A percentile compares a stretch with the other conserved stretches of the same genome.
phyloP scores from a whole-genome alignment of 2,329 filamentous ascomycete genomes.

The Madurella mycetomatis region DNA sequence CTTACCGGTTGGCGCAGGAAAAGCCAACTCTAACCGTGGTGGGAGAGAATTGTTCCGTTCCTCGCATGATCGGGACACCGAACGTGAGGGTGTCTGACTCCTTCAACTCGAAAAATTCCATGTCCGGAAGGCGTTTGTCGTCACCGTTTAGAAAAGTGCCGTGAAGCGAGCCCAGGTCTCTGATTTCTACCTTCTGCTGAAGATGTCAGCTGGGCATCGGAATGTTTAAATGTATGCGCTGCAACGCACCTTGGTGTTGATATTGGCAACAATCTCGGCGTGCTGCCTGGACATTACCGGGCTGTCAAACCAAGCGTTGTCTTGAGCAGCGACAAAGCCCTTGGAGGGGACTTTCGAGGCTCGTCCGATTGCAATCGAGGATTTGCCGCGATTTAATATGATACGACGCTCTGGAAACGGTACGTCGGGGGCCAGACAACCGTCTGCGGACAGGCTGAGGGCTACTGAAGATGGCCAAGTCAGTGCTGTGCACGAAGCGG shows the following conservation, averaged over 20 bases:
- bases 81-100: slow-evolving; percentile 38
- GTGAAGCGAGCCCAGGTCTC: slow-evolving; percentile 48
- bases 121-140: slow-evolving; percentile 19
- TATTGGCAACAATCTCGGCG: slow-evolving; percentile 48
- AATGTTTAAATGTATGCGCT: no score
- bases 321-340: slow-evolving; percentile 33
- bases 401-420: slow-evolving; percentile 23
- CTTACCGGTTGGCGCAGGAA: slow-evolving; percentile 21
- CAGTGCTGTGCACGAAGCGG: background rate
- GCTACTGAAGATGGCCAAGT: slow-evolving; percentile 15
- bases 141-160: slow-evolving; percentile 45
- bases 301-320: slow-evolving; percentile 65
- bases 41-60: slow-evolving; percentile 30
- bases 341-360: slow-evolving; percentile 44
- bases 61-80: slow-evolving; percentile 37
- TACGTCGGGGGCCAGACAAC: slow-evolving; percentile 5
- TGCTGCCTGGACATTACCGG: slow-evolving; percentile 69
- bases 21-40: slow-evolving; percentile 27
- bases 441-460: slow-evolving; percentile 19
- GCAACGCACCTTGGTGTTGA: slow-evolving; percentile 40
- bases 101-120: slow-evolving; percentile 23
- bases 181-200: slow-evolving; percentile 40
- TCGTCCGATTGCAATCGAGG: slow-evolving; percentile 37
- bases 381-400: slow-evolving; percentile 25
- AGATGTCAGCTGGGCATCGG: slow-evolving; percentile 26